Evolutionary conservation across 2,329 filamentous ascomycete species (phyloP).

Genomic region (Didymella sp.): DNA sequence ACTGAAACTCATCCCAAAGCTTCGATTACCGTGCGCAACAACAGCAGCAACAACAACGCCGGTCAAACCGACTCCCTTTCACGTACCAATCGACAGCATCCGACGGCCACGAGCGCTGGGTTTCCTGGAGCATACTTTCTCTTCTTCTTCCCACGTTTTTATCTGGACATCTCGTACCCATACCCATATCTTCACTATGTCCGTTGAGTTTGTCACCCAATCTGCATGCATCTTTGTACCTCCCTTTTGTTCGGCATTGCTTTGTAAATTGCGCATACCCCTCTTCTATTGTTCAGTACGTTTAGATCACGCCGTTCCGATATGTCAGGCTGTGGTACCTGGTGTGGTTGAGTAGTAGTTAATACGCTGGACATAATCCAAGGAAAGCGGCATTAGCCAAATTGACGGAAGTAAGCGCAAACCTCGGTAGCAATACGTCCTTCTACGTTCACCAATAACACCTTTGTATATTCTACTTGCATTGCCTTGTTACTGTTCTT

Average conservation of each 20-base stretch:
- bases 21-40: neutral
- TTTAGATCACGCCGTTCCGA: constrained; percentile 26
- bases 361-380: constrained; percentile 17
- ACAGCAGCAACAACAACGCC: neutral
- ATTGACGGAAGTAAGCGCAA: neutral
- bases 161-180: constrained; percentile 13
- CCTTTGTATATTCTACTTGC: neutral
- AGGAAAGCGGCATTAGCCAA: neutral
- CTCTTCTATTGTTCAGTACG: constrained; percentile 29
- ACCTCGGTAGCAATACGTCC: neutral
- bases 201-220: constrained; percentile 2
- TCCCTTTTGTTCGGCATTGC: constrained; percentile 20
- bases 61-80: neutral
- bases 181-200: constrained; percentile 14
- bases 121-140: constrained; percentile 1
- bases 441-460: constrained; percentile 1
- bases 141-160: constrained; percentile 11
- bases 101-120: neutral
- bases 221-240: constrained; percentile 16
- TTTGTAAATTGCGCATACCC: constrained; percentile 37
- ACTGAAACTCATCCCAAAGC: neutral
- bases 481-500: neutral
- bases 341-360: constrained; percentile 3
- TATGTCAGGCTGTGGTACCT: neutral
- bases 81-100: neutral